Conservation (phyloP, 2,329 filamentous ascomycete species). For the Xylariaceae sp. region DNA sequence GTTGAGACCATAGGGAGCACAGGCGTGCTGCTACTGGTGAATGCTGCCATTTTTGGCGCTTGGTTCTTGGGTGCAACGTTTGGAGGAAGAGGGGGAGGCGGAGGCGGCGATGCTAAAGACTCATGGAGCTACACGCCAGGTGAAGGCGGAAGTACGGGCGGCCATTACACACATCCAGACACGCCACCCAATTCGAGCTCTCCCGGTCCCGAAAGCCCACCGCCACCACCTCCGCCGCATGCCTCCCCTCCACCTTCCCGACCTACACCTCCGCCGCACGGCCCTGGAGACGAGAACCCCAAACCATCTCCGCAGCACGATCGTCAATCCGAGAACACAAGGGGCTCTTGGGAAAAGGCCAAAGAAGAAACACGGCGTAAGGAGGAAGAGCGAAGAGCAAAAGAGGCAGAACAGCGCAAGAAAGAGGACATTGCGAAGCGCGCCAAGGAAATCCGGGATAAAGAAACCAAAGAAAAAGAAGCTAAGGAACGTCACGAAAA, state of each 20-base stretch:
- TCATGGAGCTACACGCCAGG: constrained; percentile 26
- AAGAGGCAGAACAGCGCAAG: constrained; percentile 56
- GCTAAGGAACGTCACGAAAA: constrained; percentile 33
- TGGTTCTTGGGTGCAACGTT: constrained; percentile 69
- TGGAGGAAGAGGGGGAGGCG: constrained; percentile 34
- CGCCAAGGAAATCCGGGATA: constrained; percentile 52
- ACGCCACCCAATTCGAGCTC: constrained; percentile 22
- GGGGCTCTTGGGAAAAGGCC: constrained; percentile 61
- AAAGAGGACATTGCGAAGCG: constrained; percentile 51
- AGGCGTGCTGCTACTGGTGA: constrained; percentile 65
- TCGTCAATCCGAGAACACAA: constrained; percentile 30
- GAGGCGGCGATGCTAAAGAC: constrained; percentile 20
- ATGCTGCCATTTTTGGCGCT: constrained; percentile 68
- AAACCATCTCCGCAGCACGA: constrained; percentile 32
- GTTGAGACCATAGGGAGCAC: constrained; percentile 68
- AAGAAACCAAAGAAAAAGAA: constrained; percentile 37
- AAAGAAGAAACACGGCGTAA: constrained; percentile 60
- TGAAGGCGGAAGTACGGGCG: constrained; percentile 22
- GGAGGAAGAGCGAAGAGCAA: constrained; percentile 58
- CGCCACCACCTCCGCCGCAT: constrained; percentile 37
- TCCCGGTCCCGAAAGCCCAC: constrained; percentile 27
- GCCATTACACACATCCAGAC: constrained; percentile 17
- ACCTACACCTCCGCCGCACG: constrained; percentile 23
- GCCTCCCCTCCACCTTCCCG: constrained; percentile 29
- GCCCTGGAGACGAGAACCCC: constrained; percentile 30